Evolutionary conservation across 1,284 basidiomycete genomes (phyloP), one percentile per base, ranked within the genome.

Genomic region (Leccinum colubrinum): DNA sequence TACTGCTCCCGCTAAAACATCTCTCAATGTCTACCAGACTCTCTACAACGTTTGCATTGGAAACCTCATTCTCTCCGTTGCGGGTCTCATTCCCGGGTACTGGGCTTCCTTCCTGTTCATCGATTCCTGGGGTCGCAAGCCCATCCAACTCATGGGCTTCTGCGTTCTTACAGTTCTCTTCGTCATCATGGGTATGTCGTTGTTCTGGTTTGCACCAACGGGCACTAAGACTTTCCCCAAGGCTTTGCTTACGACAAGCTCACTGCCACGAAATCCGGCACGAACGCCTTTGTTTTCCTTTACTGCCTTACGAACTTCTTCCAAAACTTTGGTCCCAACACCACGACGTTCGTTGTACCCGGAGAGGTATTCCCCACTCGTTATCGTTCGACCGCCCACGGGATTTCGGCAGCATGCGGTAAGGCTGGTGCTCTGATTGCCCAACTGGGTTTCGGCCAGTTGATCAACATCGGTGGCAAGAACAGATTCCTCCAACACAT

Each of bases 301-400:
- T 89, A 84, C 74, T 86, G 84, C 72, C 75, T 87, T 57, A 77
- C 85, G 43, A 82, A 80, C 70, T 82, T 83, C 70, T 83, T 82
- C 77, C 77, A 81, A 64, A 83, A 83, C 70, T 84, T 83, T 70
- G 87, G 88, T 6, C 86, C 90, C 37, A 92, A 91, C 77, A 84
- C 86, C 1, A 91, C 89, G 3, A 91, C 90, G 25, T 92, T 81
- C 64, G 62, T 91, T 65, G 76, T 90, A 37, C 90, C 90, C 54
- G 87, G 84, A 39, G 88, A 92, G 73, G 82, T 80, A 25, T 91
- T 90, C 84, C 88, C 90, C 6, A 90, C 90, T 3, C 82, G 89
- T 35, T 88, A 88, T 77, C 80, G 87, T 61, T 84, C 86, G 3
- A 89, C 88, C 12, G 86, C 82, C 12, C 86, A 88, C 72, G 89